Conservation (phyloP, 352 stramenopile species). For the Phytophthora megakarya region DNA sequence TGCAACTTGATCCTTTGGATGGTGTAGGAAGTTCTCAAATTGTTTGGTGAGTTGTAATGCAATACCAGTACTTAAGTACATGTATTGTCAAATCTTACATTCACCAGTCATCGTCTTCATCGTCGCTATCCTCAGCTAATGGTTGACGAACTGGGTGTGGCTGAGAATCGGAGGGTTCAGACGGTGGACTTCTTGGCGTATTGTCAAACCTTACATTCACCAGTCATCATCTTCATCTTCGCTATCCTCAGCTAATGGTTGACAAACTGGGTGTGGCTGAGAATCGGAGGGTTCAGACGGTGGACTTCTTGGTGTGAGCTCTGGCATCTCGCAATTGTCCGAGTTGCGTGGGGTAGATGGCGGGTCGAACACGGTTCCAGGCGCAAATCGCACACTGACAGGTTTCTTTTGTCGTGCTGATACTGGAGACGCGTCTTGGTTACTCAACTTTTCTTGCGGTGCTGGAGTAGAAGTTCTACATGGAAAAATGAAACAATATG, state of each 20-base stretch:
- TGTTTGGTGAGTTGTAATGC: too few relatives aligned
- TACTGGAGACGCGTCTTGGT: slow-evolving; percentile 4
- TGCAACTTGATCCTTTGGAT: too few relatives aligned
- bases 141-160: not conserved
- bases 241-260: not conserved
- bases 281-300: not conserved
- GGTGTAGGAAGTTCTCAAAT: too few relatives aligned
- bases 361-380: slow-evolving; percentile 21
- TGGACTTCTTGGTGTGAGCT: slow-evolving; percentile 24
- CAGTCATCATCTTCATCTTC: slow-evolving; percentile 40
- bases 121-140: slow-evolving; percentile 8
- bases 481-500: not conserved
- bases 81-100: not conserved
- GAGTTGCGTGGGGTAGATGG: slow-evolving; percentile 15
- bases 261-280: slow-evolving; percentile 1
- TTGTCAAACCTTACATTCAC: slow-evolving; percentile 23
- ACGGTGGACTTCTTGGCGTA: slow-evolving; percentile 23
- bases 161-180: slow-evolving; percentile 1
- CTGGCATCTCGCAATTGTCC: slow-evolving; percentile 21
- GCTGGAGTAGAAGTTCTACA: not conserved
- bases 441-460: not conserved
- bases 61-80: too few relatives aligned
- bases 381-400: slow-evolving; percentile 31
- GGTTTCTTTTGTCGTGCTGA: slow-evolving; percentile 19
- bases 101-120: slow-evolving; percentile 43